phyloP scores from a whole-genome alignment of 345 rosid species.

The Streptanthus diversifolius region DNA sequence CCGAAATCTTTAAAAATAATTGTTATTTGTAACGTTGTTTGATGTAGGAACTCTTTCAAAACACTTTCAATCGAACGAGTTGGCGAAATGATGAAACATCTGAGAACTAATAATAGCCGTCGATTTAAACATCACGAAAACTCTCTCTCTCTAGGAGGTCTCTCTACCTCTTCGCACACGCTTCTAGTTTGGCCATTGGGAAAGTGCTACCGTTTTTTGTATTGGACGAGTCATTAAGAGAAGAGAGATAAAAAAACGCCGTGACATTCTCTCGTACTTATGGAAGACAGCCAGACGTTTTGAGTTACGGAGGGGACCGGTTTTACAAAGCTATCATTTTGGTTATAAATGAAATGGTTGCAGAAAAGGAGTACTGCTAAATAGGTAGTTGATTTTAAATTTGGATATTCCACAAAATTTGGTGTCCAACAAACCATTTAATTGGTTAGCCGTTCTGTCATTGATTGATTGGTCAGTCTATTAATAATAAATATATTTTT shows the following conservation, averaged over 20 bases:
- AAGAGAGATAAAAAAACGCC: not conserved
- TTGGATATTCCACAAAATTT: not conserved
- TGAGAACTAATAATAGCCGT: constrained; percentile 1
- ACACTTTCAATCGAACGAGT: not conserved
- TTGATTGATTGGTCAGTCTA: not conserved
- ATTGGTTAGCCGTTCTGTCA: constrained; percentile 15
- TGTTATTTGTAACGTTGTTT: not conserved
- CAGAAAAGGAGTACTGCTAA: not conserved
- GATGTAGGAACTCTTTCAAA: not conserved
- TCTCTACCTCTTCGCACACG: not conserved
- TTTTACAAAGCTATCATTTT: constrained; percentile 3
- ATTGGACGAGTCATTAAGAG: constrained; percentile 4
- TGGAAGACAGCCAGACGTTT: constrained; percentile 28
- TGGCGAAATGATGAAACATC: not conserved
- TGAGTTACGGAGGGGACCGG: constrained; percentile 1
- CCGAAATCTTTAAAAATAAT: not conserved
- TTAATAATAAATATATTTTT: too few relatives aligned
- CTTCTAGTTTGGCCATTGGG: not conserved
- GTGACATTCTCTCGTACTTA: constrained; percentile 22
- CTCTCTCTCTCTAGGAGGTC: not conserved
- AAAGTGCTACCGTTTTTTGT: constrained; percentile 1
- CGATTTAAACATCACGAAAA: constrained; percentile 3
- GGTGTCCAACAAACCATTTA: constrained; percentile 13
- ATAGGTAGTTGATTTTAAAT: not conserved
- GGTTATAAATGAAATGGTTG: constrained; percentile 9